Evolutionary conservation across 768 basidiomycete genomes (phyloP).

Genomic region (Boletellus sp.): DNA sequence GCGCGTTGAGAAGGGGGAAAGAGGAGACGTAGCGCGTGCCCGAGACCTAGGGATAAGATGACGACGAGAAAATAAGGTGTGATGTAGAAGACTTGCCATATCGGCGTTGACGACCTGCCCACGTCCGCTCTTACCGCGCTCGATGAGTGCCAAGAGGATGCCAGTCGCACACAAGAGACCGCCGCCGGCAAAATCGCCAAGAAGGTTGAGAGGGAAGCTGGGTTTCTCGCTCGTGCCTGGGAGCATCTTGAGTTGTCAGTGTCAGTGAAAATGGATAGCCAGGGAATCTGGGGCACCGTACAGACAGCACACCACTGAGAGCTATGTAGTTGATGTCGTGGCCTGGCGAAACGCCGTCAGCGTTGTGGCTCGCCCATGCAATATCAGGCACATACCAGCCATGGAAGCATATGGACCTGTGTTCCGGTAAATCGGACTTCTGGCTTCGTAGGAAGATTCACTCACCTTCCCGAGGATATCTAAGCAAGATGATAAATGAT

Average conservation of each 20-base stretch:
- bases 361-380: not conserved
- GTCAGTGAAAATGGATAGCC: not conserved
- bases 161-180: slow-evolving; percentile 69
- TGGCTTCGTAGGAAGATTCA: not conserved
- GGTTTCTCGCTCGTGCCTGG: slow-evolving; percentile 65
- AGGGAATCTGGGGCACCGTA: slow-evolving; percentile 24
- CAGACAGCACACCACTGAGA: slow-evolving; percentile 69
- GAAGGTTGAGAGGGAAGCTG: slow-evolving; percentile 66
- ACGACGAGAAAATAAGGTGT: not conserved
- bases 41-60: slow-evolving; percentile 54
- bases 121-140: slow-evolving; percentile 57
- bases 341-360: slow-evolving; percentile 37
- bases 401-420: slow-evolving; percentile 68
- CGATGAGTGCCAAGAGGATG: slow-evolving; percentile 70
- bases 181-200: slow-evolving; percentile 83
- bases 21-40: slow-evolving; percentile 75
- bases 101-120: slow-evolving; percentile 75
- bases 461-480: slow-evolving; percentile 62
- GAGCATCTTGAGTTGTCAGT: slow-evolving; percentile 46
- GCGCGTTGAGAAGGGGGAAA: slow-evolving; percentile 56
- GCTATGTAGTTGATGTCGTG: slow-evolving; percentile 87
- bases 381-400: slow-evolving; percentile 52
- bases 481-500: slow-evolving; percentile 20
- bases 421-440: slow-evolving; percentile 14
- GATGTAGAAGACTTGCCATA: slow-evolving; percentile 50